Evolutionary conservation across 805 yeast species (phyloP), one percentile per base, ranked within the genome.

Genomic region (Candida ascalaphidarum): DNA sequence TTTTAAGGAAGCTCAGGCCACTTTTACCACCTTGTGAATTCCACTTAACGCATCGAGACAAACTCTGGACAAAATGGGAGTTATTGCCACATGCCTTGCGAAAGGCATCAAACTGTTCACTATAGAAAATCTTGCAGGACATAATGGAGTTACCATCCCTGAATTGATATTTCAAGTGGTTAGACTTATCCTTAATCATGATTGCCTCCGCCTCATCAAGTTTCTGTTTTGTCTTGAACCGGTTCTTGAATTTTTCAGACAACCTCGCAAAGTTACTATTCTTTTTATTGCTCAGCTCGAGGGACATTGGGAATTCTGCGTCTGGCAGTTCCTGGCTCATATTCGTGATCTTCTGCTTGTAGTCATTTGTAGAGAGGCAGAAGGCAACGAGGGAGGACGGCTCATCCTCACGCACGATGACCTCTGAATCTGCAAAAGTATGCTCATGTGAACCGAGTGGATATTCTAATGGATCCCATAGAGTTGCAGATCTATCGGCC

Each of bases 51-150:
- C 99, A 92, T 35, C 98, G 60, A 4, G 96, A 78, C 26, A 94
- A 67, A 52, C 96, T 86, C 49, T 86, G 95, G 22, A 92, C 74
- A 40, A 79, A 92, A 40, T 70, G 71, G 4, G 71, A 79, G 32
- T 74, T 74, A 31, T 77, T 74, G 1, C 84, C 86, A 61, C 96
- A 89, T 17, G 82, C 78, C 32, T 74, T 68, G 32, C 98, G 64
- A 42, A 92, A 77, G 0, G 97, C 96, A 48, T 89, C 96, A 58
- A 92, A 92, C 48, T 92, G 97, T 44, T 89, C 97, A 5, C 95
- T 82, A 61, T 81, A 92, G 50, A 89, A 92, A 5, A 94, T 81
- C 53, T 89, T 89, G 57, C 99, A 92, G 4, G 95, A 81, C 40
- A 92, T 65, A 11, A 73, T 72, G 0, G 95, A 81, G 21, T 68